Conservation (phyloP, 2,329 filamentous ascomycete species). For the Xylariaceae sp. region DNA sequence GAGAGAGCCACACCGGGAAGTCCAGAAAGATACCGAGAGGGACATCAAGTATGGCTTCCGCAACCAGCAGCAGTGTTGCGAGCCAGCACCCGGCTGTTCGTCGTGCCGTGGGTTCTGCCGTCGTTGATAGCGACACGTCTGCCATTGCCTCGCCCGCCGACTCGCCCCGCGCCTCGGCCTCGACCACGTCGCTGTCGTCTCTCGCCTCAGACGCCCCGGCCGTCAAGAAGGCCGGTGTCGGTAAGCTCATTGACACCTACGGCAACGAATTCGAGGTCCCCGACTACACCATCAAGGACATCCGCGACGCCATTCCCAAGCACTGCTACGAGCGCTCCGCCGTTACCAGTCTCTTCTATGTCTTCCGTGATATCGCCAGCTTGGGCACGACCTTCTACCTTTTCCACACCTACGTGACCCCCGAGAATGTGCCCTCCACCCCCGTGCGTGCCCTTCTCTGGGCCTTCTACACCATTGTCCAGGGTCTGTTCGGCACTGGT, state of each 20-base stretch:
- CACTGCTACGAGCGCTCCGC: constrained; percentile 93
- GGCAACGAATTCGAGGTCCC: constrained; percentile 92
- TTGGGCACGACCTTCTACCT: constrained; percentile 75
- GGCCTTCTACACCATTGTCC: constrained; percentile 67
- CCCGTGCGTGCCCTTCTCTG: constrained; percentile 60
- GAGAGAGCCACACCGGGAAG: neutral
- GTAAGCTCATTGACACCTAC: constrained; percentile 80
- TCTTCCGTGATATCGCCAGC: constrained; percentile 70
- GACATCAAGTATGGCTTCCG: constrained; percentile 40
- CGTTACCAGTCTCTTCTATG: constrained; percentile 69
- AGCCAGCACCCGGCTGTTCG: constrained; percentile 43
- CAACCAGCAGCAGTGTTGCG: constrained; percentile 39
- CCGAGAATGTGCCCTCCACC: constrained; percentile 70
- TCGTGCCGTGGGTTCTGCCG: constrained; percentile 41
- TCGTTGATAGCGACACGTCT: constrained; percentile 44
- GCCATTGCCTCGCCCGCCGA: constrained; percentile 54
- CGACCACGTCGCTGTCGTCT: constrained; percentile 88
- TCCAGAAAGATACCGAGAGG: neutral
- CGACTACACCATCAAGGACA: constrained; percentile 96
- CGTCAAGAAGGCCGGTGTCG: constrained; percentile 36
- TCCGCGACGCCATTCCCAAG: constrained; percentile 92
- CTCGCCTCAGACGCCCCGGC: constrained; percentile 61
- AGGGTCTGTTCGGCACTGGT: constrained; percentile 90
- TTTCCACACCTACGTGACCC: constrained; percentile 85
- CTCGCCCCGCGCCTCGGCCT: constrained; percentile 60